Evolutionary conservation across 1,139 yeast species (phyloP), one percentile per base, ranked within the genome.

Genomic region (Yamadazyma sp.): DNA sequence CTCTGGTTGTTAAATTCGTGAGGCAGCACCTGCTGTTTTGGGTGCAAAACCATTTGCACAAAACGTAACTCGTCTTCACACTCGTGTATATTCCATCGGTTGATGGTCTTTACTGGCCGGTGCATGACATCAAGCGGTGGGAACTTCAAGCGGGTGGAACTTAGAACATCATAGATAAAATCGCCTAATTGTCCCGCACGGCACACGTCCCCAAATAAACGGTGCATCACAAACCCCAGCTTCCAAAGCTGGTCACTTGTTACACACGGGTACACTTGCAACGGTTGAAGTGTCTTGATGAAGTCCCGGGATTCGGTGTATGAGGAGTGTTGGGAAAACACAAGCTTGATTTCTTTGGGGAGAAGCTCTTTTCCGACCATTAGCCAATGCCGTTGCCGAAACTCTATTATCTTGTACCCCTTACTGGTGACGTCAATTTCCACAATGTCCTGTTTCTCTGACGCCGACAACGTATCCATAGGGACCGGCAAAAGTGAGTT

Each of bases 301-400:
- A 80, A 63, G 2, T 61, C 46, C n/a, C 59, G 42, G 8, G 68
- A 56, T 47, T 79, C 85, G 2, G 62, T 44, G 42, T 63, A 74
- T 0, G 82, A 76, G 1, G 83, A 76, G 45, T 80, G 85, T 22
- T 84, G 55, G 1, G 83, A 76, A 50, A 72, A 78, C 20, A 70
- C 55, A 27, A 72, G 61, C 38, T 60, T 58, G 0, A 76, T 42
- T 9, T 63, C 66, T 8, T 56, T 59, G 0, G 79, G 78, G 6
- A 77, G 58, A 5, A 75, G 48, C 14, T 59, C 61, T 0, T 50
- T 42, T 0, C 60, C 52, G 3, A 57, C 58, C 10, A 43, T 39
- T 0, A 70, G 62, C 71, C 69, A 68, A 3, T 22, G 38, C 21
- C 64, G 38, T n/a, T 45, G 53, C 6, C 61, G 43, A 35, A 53